Evolutionary conservation across 2,329 filamentous ascomycete genomes (phyloP), one percentile per base, ranked within the genome.

Genomic region (Apiospora sp.): DNA sequence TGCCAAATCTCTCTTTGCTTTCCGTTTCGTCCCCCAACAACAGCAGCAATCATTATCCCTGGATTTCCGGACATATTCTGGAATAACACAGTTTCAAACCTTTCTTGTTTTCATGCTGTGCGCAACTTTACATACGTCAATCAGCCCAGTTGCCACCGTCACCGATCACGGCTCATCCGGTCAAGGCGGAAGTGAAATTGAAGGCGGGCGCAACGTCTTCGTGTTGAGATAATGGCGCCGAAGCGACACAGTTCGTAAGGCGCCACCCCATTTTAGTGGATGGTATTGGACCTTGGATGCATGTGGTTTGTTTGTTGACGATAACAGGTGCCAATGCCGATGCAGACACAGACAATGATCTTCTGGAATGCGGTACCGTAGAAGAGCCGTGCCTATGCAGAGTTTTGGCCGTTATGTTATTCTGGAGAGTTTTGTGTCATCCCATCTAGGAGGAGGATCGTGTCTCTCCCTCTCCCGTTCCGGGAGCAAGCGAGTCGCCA

Each of bases 191-290:
- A 41, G 30, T 41, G 51, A 58, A 14, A 58, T 58, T 64, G 30
- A 19, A 41, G 58, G 58, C 58, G 58, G 58, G 34, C 58, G 58
- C 34, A n/a, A 64, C 14, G 19, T n/a, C 41, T 41, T 64, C 58
- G 34, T 64, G 22, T 41, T 41, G 54, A 41, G 41, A 64, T 64
- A 8, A 64, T 64, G 58, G 58, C 58, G 34, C 58, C 58, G 58
- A 2, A 24, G 58, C 30, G 58, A 41, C 58, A 64, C 19, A 41
- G 7, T n/a, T 41, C 30, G 34, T n/a, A 64, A 37, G 34, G 58
- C 58, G 58, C 58, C 58, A 64, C 58, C 58, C 22, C n/a, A 41
- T 64, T 64, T 41, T 41, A 41, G 58, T 64, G 58, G 30, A 64
- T 41, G 58, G 19, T 8, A n/a, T 4, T 61, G 54, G 54, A 37